Base-by-base conservation (phyloP, 805 yeast genomes). In the Clavispora vitiphila region DNA sequence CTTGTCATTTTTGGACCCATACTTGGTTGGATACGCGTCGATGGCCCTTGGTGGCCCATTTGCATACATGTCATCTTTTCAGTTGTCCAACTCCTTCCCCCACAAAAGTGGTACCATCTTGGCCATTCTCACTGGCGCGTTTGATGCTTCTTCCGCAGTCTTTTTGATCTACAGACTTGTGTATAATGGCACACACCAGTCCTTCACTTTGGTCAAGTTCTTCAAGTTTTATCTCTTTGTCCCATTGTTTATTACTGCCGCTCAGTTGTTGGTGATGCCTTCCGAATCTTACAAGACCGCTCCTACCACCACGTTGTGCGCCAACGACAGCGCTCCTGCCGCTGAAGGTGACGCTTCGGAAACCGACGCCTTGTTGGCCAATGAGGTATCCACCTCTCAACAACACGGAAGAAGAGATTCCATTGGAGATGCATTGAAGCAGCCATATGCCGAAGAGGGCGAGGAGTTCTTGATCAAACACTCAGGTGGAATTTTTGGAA, bases 41-140 rank as follows among this genome's bases (percentile, higher is more conserved):
- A 65, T 77, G 76, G 78, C 81, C 1, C 63, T 77, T 41, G 82
- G 81, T 25, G 81, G 82, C 4, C 81, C 81, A 14, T 76, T 77
- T 58, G 68, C 76, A 1, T 77, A 61, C 56, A 77, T 77, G 48
- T 75, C 81, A 8, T 70, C 76, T 6, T 77, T 77, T 60, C 81
- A 77, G 56, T 65, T 77, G 43, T 75, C 81, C 19, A 77, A 77
- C 51, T 66, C 81, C 3, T 77, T 77, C 57, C 82, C 82, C 2
- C 62, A 67, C 38, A 68, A 67, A 39, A 71, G 78, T 15, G 82
- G 82, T 7, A 58, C 74, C 11, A 65, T 77, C 16, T 62, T 77
- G 50, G 81, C 81, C 18, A 59, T 77, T 34, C 55, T 77, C 42
- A 76, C 81, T 1, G 81, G 82, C 14, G 80, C 82, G 0, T 77